Evolutionary conservation across 179 eudicot species (phyloP).

Genomic region (Vitellaria paradoxa): DNA sequence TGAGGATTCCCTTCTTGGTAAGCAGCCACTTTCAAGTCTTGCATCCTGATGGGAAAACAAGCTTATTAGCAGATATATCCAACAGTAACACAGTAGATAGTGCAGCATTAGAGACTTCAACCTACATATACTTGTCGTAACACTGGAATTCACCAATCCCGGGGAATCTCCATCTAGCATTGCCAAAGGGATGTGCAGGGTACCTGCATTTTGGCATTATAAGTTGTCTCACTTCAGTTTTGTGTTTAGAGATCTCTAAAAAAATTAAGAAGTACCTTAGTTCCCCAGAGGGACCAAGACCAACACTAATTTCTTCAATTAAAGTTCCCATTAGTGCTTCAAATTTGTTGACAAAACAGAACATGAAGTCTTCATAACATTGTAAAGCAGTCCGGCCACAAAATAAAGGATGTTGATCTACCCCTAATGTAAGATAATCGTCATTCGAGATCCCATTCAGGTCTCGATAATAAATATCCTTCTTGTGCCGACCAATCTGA

Average conservation of each 20-base stretch:
- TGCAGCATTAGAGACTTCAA: conserved; percentile 8
- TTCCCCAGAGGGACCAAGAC: conserved; percentile 70
- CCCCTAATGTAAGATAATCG: conserved; percentile 59
- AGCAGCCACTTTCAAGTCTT: conserved; percentile 49
- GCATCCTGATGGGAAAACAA: conserved; percentile 40
- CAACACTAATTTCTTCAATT: conserved; percentile 58
- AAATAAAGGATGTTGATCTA: conserved; percentile 52
- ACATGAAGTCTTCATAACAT: conserved; percentile 59
- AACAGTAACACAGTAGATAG: neutral
- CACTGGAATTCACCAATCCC: conserved; percentile 75
- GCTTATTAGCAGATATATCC: conserved; percentile 13
- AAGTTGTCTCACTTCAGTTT: conserved; percentile 17
- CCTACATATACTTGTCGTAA: conserved; percentile 65
- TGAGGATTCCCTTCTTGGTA: conserved; percentile 54
- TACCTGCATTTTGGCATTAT: conserved; percentile 41
- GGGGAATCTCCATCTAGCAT: conserved; percentile 65
- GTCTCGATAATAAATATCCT: conserved; percentile 53
- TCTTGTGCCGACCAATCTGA: conserved; percentile 53
- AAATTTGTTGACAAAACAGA: conserved; percentile 47
- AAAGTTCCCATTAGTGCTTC: conserved; percentile 39
- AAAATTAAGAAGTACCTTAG: conserved; percentile 39
- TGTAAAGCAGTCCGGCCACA: conserved; percentile 61
- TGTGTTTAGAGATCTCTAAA: conserved; percentile 14
- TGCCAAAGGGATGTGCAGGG: conserved; percentile 56
- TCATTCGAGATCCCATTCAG: conserved; percentile 39